Conservation (phyloP, 1,139 yeast genomes). For the Scheffersomyces stambukii region DNA sequence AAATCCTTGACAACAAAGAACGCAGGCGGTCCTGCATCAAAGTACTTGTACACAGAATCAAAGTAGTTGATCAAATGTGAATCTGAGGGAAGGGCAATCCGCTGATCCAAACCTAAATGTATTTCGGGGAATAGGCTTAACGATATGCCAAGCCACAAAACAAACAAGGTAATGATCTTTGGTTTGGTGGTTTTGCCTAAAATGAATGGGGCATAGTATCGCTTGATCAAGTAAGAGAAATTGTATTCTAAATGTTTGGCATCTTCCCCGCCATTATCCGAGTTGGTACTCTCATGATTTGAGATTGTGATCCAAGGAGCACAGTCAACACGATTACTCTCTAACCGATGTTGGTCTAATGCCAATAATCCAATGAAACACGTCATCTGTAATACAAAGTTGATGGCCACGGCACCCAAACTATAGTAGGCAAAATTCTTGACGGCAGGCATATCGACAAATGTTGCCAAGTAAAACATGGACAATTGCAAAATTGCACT, state of each 20-base stretch:
- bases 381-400: slow-evolving; percentile 76
- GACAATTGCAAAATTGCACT: slow-evolving; percentile 73
- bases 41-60: slow-evolving; percentile 64
- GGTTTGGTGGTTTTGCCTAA: slow-evolving; percentile 45
- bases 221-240: slow-evolving; percentile 21
- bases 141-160: slow-evolving; percentile 63
- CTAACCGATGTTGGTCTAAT: slow-evolving; percentile 62
- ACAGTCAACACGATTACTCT: slow-evolving; percentile 55
- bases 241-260: slow-evolving; percentile 20
- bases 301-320: slow-evolving; percentile 44
- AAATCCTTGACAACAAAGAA: slow-evolving; percentile 71
- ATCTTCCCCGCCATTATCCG: slow-evolving; percentile 9
- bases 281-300: slow-evolving; percentile 8
- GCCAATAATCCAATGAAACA: slow-evolving; percentile 71
- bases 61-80: slow-evolving; percentile 81
- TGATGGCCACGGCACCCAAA: slow-evolving; percentile 78
- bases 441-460: slow-evolving; percentile 94
- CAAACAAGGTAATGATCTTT: slow-evolving; percentile 49
- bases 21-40: slow-evolving; percentile 89
- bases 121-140: slow-evolving; percentile 65
- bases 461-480: slow-evolving; percentile 74
- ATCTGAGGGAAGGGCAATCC: slow-evolving; percentile 78
- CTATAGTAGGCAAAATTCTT: slow-evolving; percentile 88
- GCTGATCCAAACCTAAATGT: slow-evolving; percentile 80
- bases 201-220: slow-evolving; percentile 48